phyloP scores from a whole-genome alignment of 805 yeast species.

The Zygoascus flipseniorum region DNA sequence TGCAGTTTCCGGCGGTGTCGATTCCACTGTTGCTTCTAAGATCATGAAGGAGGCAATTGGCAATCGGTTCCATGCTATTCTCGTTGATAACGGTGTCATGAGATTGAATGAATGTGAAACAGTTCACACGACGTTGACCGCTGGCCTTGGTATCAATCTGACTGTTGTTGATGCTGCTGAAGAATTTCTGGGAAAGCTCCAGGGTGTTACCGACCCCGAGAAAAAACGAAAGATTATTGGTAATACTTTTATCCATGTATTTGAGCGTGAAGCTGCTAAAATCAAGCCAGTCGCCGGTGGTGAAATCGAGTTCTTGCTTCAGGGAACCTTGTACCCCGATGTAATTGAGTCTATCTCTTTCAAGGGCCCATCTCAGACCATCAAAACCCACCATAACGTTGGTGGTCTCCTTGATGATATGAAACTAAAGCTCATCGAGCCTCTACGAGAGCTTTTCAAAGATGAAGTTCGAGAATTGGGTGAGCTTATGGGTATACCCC shows the following conservation, averaged over 20 bases:
- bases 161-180: slow-evolving; percentile 93
- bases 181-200: slow-evolving; percentile 73
- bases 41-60: slow-evolving; percentile 98
- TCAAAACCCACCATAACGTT: slow-evolving; percentile 98
- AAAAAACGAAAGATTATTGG: slow-evolving; percentile 98
- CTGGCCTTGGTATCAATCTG: slow-evolving; percentile 89
- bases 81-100: slow-evolving; percentile 97
- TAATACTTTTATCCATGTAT: slow-evolving; percentile 92
- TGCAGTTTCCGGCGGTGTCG: slow-evolving; percentile 99
- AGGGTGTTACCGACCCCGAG: slow-evolving; percentile 97
- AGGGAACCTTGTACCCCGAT: slow-evolving; percentile 97
- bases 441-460: slow-evolving; percentile 95
- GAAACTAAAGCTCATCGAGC: slow-evolving; percentile 98
- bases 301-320: slow-evolving; percentile 86
- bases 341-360: slow-evolving; percentile 97
- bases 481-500: slow-evolving; percentile 88
- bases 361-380: slow-evolving; percentile 99
- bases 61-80: slow-evolving; percentile 95
- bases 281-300: slow-evolving; percentile 73
- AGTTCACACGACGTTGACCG: slow-evolving; percentile 83
- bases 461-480: slow-evolving; percentile 98
- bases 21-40: slow-evolving; percentile 98
- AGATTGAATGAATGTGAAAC: slow-evolving; percentile 85
- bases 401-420: slow-evolving; percentile 97
- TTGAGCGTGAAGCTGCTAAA: slow-evolving; percentile 90